Evolutionary conservation across 805 yeast species (phyloP), one percentile per base, ranked within the genome.

Genomic region (Lipomyces anomalus): DNA sequence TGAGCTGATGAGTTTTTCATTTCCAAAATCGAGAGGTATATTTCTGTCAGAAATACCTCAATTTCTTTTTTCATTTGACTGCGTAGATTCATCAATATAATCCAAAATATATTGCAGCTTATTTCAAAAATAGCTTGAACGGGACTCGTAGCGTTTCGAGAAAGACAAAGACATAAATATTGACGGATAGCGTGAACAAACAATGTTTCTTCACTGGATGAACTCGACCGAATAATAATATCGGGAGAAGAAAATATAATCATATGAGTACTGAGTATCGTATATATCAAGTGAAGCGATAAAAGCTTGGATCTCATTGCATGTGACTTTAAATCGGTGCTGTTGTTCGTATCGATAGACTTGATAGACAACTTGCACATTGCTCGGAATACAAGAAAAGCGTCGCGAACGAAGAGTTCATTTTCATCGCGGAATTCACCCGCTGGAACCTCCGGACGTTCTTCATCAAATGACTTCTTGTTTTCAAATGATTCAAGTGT

Each of bases 341-440:
- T 73, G 18, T 59, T 62, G 9, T 59, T 52, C 22, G 60, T 59
- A 48, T 89, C 97, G 47, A 90, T 68, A 22, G 81, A 74, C 64
- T 92, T 92, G 39, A 85, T 84, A 2, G 97, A 84, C 16, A 92
- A 74, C 61, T 87, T 88, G 63, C 96, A 85, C 92, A 92, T 84
- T 1, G 97, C 90, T 61, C 99, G 77, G 66, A 92, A 88, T 2
- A 92, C 76, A 48, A 92, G 71, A 60, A 89, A 90, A 0, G 97
- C 97, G 63, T 92, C 99, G 58, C 87, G 89, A 17, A 86, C 80
- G 1, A 73, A 77, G 28, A 81, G 64, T 47, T 85, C 95, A 52
- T 77, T 79, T 48, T 79, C 86, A 42, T 73, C 75, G 32, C 69
- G 73, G 40, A 62, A 62, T 2, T 66, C 71, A 38, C 63, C 69